These are phyloP conservation scores for Ploettnerulaceae sp. DNA, from an alignment of 2,329 filamentous ascomycete genomes.

Conservation along the genomic window DNA sequence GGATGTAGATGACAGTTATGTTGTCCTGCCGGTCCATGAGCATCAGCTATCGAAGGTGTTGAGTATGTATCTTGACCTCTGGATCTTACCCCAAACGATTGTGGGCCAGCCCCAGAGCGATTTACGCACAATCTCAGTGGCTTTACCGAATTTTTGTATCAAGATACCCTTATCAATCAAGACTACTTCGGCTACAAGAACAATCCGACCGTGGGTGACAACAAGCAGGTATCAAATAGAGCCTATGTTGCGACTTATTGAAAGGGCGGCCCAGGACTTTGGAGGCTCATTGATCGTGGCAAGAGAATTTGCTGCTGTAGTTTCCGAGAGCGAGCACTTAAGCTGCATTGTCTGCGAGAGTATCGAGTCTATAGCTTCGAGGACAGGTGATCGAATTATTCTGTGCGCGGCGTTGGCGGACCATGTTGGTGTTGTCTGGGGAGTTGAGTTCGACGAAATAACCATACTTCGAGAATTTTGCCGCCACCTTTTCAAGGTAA, in stretches of 20 bases:
- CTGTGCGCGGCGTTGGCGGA: background rate
- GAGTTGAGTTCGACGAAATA: background rate
- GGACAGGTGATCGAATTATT: background rate
- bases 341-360: background rate
- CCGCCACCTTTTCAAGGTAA: background rate
- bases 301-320: background rate
- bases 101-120: background rate
- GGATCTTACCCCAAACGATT: background rate
- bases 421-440: background rate
- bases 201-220: background rate
- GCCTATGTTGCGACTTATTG: background rate
- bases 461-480: background rate
- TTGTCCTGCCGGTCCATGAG: background rate
- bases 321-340: background rate
- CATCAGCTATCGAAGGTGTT: background rate
- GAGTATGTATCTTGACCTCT: background rate
- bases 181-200: background rate
- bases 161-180: background rate
- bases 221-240: background rate
- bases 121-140: background rate
- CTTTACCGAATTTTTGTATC: background rate
- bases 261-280: background rate
- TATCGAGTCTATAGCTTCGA: background rate
- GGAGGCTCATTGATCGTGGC: background rate
- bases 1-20: background rate